Conservation (phyloP, 2,329 filamentous ascomycete species). For the Fusarium sp. region DNA sequence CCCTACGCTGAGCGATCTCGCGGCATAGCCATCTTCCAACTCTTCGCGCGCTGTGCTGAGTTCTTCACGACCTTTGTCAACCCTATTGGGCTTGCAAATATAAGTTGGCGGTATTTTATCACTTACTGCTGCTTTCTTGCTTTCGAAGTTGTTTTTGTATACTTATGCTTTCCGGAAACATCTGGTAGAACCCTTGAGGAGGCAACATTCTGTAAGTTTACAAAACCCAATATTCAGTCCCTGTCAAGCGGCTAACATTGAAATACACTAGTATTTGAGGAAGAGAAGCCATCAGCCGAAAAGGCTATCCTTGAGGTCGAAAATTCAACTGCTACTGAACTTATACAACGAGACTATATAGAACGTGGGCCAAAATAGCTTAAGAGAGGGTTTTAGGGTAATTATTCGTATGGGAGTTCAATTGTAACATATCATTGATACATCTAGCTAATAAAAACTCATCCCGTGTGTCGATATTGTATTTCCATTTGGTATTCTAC, state of each 20-base stretch:
- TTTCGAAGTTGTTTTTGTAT: conserved; percentile 56
- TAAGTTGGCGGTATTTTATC: neutral
- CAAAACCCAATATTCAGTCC: fast-evolving
- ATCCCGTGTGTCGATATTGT: too few species aligned
- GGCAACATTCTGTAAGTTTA: neutral
- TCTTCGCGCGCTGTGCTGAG: neutral
- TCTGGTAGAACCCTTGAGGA: conserved; percentile 62
- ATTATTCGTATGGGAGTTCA: too few species aligned
- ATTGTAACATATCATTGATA: too few species aligned
- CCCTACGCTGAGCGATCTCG: neutral
- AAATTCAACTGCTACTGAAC: neutral
- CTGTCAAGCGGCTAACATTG: neutral
- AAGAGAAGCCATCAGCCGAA: neutral
- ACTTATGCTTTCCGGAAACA: conserved; percentile 64
- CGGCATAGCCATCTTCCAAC: neutral
- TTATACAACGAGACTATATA: neutral
- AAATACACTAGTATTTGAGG: neutral
- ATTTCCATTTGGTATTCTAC: too few species aligned
- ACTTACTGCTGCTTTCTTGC: conserved; percentile 55
- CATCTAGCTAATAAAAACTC: too few species aligned
- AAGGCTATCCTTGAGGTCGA: neutral
- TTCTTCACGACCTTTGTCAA: neutral
- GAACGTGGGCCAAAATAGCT: too few species aligned
- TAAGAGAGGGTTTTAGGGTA: too few species aligned
- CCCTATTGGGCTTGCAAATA: neutral